Percentiles rank a stretch among this genome's conserved stretches.
phyloP scores from a whole-genome alignment of 2,329 filamentous ascomycete genomes.

The Blumeriella jaapii region DNA sequence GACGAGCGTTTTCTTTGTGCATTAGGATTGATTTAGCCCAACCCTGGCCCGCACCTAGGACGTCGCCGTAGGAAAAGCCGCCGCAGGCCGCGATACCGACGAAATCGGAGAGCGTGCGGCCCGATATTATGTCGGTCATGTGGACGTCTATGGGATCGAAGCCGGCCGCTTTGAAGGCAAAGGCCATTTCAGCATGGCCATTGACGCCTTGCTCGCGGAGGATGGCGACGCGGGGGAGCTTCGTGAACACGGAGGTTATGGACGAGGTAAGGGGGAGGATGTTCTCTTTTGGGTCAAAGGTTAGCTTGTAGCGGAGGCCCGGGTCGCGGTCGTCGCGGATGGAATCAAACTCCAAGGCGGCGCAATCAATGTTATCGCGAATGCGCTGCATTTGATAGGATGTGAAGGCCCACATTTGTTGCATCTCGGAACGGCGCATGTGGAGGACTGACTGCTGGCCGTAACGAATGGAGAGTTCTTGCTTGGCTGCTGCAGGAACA shows the following conservation, averaged over 20 bases:
- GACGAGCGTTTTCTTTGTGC: constrained; percentile 59
- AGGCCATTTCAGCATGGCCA: constrained; percentile 94
- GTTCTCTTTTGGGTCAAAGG: constrained; percentile 64
- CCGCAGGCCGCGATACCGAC: constrained; percentile 88
- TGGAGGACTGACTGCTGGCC: constrained; percentile 57
- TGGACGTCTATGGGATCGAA: constrained; percentile 90
- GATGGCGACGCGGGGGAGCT: constrained; percentile 69
- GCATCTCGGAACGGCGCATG: constrained; percentile 59
- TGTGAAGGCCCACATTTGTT: constrained; percentile 80
- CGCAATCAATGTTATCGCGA: constrained; percentile 78
- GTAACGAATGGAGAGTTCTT: constrained; percentile 66
- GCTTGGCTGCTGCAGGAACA: constrained; percentile 56
- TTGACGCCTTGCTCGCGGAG: constrained; percentile 94
- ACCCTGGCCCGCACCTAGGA: constrained; percentile 86
- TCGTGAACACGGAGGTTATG: constrained; percentile 41
- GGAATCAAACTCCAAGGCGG: constrained; percentile 68
- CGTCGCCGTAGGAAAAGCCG: constrained; percentile 84
- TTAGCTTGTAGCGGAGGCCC: constrained; percentile 74
- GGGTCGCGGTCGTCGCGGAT: constrained; percentile 68
- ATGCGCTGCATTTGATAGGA: constrained; percentile 86
- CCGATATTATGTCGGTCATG: constrained; percentile 84
- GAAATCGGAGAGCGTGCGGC: constrained; percentile 71
- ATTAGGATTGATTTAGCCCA: constrained; percentile 92
- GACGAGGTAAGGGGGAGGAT: constrained; percentile 53
- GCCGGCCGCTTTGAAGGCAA: constrained; percentile 82